Conservation (phyloP, 768 basidiomycete genomes). For the Russula brevipes region DNA sequence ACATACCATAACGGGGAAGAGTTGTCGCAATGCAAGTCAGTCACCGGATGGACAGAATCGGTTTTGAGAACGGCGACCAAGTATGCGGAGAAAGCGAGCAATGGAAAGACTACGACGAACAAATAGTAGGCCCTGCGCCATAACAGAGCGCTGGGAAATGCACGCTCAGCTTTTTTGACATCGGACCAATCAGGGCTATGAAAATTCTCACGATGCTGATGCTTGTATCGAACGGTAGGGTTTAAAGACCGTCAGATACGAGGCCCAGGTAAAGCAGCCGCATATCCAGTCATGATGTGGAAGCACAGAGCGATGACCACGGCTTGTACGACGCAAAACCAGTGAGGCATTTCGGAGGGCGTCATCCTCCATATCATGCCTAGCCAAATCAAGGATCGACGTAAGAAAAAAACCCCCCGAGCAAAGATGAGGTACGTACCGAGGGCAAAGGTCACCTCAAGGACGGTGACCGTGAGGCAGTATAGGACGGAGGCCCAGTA, state of each 20-base stretch:
- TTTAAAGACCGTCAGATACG: conserved; percentile 25
- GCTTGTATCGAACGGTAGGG: conserved; percentile 11
- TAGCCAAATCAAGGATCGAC: conserved; percentile 27
- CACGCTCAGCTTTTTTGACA: neutral
- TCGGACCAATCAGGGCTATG: too few species aligned
- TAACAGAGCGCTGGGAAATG: conserved; percentile 37
- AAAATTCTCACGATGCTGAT: conserved; percentile 16
- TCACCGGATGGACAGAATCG: conserved; percentile 42
- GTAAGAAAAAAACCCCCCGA: neutral
- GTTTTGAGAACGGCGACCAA: conserved; percentile 41
- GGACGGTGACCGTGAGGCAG: conserved; percentile 43
- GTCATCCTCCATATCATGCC: conserved; percentile 64
- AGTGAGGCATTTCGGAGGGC: conserved; percentile 50
- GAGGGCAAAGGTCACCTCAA: conserved; percentile 55
- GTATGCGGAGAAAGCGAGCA: conserved; percentile 41
- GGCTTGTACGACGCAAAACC: conserved; percentile 44
- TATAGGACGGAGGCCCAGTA: conserved; percentile 49
- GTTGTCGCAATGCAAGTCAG: conserved; percentile 57
- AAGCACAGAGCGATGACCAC: conserved; percentile 25
- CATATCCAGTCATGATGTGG: conserved; percentile 27
- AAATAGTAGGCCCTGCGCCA: conserved; percentile 47
- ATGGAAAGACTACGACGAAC: conserved; percentile 46
- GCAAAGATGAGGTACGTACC: conserved; percentile 36
- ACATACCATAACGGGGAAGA: conserved; percentile 54
- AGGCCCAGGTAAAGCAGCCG: conserved; percentile 28